These are phyloP conservation scores for Diaporthe nobilis DNA, from an alignment of 2,329 filamentous ascomycete genomes.

Conservation along the genomic window DNA sequence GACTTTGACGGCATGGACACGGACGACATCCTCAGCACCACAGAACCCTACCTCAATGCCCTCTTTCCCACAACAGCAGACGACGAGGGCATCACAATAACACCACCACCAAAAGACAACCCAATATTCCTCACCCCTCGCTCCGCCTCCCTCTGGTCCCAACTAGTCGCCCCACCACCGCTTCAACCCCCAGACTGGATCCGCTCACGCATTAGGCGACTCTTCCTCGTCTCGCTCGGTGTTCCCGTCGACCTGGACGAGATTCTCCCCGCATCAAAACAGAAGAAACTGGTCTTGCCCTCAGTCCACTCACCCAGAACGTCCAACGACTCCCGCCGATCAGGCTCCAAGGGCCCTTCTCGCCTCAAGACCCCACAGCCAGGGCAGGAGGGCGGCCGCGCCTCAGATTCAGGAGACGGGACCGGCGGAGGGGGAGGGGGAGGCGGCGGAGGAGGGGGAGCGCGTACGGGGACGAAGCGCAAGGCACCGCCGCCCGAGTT, in stretches of 20 bases:
- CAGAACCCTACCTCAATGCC: slow-evolving; percentile 76
- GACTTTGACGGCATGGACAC: slow-evolving; percentile 74
- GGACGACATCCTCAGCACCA: slow-evolving; percentile 72
- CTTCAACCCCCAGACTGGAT: slow-evolving; percentile 98
- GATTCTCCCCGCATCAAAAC: slow-evolving; percentile 95
- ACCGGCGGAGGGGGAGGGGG: slow-evolving; percentile 55
- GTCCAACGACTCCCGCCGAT: slow-evolving; percentile 66
- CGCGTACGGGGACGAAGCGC: slow-evolving; percentile 52
- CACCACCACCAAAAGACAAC: slow-evolving; percentile 65
- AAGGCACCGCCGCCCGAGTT: slow-evolving; percentile 79
- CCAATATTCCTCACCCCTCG: slow-evolving; percentile 87
- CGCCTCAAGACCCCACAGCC: slow-evolving; percentile 55
- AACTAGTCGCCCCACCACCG: slow-evolving; percentile 93
- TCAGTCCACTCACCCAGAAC: slow-evolving; percentile 76
- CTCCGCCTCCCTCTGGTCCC: slow-evolving; percentile 93
- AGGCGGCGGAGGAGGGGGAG: slow-evolving; percentile 59
- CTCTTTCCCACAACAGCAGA: slow-evolving; percentile 69
- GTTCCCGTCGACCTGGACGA: slow-evolving; percentile 98
- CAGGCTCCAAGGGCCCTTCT: slow-evolving; percentile 54
- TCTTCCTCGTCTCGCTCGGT: slow-evolving; percentile 95
- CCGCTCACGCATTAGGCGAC: slow-evolving; percentile 90
- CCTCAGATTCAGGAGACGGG: slow-evolving; percentile 42
- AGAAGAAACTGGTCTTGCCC: slow-evolving; percentile 96
- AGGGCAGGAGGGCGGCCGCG: slow-evolving; percentile 63
- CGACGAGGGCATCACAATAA: slow-evolving; percentile 65